Conservation (phyloP, 2,329 filamentous ascomycete genomes). For the Pseudocercospora eumusae region DNA sequence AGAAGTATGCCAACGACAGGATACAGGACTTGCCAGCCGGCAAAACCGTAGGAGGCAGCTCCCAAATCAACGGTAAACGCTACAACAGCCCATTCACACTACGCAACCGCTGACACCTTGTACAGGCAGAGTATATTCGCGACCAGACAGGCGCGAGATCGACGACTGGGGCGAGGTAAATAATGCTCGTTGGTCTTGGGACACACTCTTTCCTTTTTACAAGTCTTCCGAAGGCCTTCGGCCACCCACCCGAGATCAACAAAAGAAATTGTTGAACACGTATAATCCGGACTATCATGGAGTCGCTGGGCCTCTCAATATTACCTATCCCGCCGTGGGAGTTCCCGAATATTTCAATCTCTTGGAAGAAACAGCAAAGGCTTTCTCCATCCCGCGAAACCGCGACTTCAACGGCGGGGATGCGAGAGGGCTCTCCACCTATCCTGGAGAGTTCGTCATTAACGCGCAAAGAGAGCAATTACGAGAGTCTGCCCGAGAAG, state of each 20-base stretch:
- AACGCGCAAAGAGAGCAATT: slow-evolving; percentile 41
- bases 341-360: slow-evolving; percentile 22
- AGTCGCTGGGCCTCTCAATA: slow-evolving; percentile 19
- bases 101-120: not conserved
- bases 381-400: slow-evolving; percentile 43
- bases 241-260: slow-evolving; percentile 12
- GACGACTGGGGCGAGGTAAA: slow-evolving; percentile 22
- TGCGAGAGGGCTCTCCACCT: slow-evolving; percentile 48
- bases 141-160: slow-evolving; percentile 18
- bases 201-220: slow-evolving; percentile 20
- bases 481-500: slow-evolving; percentile 50
- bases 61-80: slow-evolving; percentile 20
- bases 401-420: slow-evolving; percentile 48
- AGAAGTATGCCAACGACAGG: slow-evolving; percentile 13
- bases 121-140: slow-evolving; percentile 22
- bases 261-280: slow-evolving; percentile 1
- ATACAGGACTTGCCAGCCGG: slow-evolving; percentile 20
- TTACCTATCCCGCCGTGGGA: slow-evolving; percentile 19
- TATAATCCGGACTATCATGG: slow-evolving; percentile 21
- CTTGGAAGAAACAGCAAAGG: slow-evolving; percentile 43
- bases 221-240: slow-evolving; percentile 16
- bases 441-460: slow-evolving; percentile 44
- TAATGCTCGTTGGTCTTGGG: slow-evolving; percentile 22
- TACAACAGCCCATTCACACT: not conserved
- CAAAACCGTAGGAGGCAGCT: slow-evolving; percentile 20